phyloP scores from a whole-genome alignment of 2,329 filamentous ascomycete species.

The Lasiodiplodia hormozganensis region DNA sequence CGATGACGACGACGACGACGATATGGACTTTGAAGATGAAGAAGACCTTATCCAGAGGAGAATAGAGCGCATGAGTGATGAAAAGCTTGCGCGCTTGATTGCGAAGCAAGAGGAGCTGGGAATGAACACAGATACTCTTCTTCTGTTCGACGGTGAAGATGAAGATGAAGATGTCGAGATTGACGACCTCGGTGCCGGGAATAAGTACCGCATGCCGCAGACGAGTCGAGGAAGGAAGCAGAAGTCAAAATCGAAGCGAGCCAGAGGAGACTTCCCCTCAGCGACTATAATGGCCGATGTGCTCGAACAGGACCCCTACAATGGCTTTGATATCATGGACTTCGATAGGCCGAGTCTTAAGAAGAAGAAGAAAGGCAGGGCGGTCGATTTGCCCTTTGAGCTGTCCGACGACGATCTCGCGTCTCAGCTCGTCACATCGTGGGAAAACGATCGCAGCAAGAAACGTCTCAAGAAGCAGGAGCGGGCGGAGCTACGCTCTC shows the following conservation, averaged over 20 bases:
- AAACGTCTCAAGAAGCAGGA: conserved; percentile 56
- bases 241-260: conserved; percentile 5
- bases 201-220: neutral
- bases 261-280: conserved; percentile 54
- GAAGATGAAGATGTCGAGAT: conserved; percentile 40
- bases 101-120: conserved; percentile 70
- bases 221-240: conserved; percentile 4
- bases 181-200: neutral
- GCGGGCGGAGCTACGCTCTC: conserved; percentile 53
- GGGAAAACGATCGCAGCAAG: conserved; percentile 54
- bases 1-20: conserved; percentile 47
- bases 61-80: conserved; percentile 60
- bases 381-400: conserved; percentile 57
- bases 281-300: conserved; percentile 65
- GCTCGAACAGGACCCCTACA: conserved; percentile 65
- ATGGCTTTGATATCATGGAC: conserved; percentile 86
- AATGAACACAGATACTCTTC: conserved; percentile 63
- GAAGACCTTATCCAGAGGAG: conserved; percentile 50
- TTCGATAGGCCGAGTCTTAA: conserved; percentile 73
- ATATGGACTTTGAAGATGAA: conserved; percentile 49
- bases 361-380: conserved; percentile 69
- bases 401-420: conserved; percentile 54
- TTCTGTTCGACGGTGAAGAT: conserved; percentile 62
- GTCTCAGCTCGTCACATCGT: conserved; percentile 47
- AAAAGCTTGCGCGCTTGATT: conserved; percentile 66